Evolutionary conservation across 1,284 basidiomycete species (phyloP), one percentile per base, ranked within the genome.

Genomic region (Sporisorium scitamineum): DNA sequence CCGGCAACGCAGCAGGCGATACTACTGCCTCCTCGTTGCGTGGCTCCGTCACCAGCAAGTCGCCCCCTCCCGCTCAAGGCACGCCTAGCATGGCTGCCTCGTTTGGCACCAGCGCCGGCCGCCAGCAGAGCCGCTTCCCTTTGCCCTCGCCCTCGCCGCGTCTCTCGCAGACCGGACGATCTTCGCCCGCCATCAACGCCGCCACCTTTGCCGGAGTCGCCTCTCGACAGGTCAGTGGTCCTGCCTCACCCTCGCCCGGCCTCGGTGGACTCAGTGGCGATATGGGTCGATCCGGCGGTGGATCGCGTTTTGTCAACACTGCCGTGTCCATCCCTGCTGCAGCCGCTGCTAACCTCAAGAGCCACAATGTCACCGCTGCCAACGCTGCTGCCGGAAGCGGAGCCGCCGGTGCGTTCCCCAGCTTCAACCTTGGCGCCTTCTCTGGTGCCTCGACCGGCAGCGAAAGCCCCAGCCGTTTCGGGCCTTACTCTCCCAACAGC

Each of bases 1-100:
- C 53, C 7, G 42, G 16, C 31, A 44, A 34, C n/a, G 54, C 29
- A 24, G 31, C 57, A 27, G 68, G 45, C 26, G 51, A 61, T 18
- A 50, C 47, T 31, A 44, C 64, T 61, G 56, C 59, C 26, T 60
- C 54, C 3, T 67, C 66, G 14, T 27, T 65, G 44, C 74, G 69
- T 29, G 56, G 55, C 37, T 61, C 65, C 9, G 53, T 54, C 44
- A 61, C 54, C 27, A 57, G 67, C 61, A 77, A 73, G 63, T 87
- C 89, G 74, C 87, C 70, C 61, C 86, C 62, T 13, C 91, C 92
- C 16, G 55, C n/a, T 2, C 67, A 70, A 8, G 65, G 53, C 20
- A 74, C 73, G 20, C 68, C 78, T 16, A 63, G 64, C 53, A 73
- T 68, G 47, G 64, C 68, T 39, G 48, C 71, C n/a, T 61, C 71